phyloP scores from a whole-genome alignment of 257 asterid genomes.

The Haberlea rhodopensis region DNA sequence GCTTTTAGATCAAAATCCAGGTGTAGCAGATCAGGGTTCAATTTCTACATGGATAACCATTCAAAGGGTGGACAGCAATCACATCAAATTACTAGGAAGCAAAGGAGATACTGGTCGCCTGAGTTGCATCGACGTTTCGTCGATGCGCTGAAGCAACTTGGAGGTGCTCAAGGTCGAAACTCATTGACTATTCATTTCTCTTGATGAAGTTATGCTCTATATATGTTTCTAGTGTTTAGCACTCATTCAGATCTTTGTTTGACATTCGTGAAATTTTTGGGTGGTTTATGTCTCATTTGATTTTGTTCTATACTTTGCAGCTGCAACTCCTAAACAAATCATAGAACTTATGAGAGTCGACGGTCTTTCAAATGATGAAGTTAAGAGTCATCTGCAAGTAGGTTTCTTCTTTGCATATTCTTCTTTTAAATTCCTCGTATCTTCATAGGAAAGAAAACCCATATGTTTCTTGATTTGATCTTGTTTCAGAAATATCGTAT shows the following conservation, averaged over 20 bases:
- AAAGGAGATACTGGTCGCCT: conserved; percentile 61
- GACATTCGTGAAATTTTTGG: background rate
- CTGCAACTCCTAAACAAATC: conserved; percentile 61
- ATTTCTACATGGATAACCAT: conserved; percentile 24
- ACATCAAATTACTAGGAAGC: conserved; percentile 42
- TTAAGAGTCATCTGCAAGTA: conserved; percentile 70
- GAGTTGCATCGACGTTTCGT: conserved; percentile 53
- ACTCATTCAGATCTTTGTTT: background rate
- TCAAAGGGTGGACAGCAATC: conserved; percentile 11
- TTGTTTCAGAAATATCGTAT: conserved; percentile 74
- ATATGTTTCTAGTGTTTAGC: background rate
- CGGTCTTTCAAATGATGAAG: conserved; percentile 61
- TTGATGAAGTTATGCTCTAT: background rate
- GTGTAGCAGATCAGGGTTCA: conserved; percentile 27
- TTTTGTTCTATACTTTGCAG: conserved; percentile 29
- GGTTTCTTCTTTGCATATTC: conserved; percentile 13
- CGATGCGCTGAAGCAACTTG: conserved; percentile 50
- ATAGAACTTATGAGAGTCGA: conserved; percentile 62
- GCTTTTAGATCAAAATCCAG: conserved; percentile 26
- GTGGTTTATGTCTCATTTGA: background rate
- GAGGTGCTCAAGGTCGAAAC: conserved; percentile 55
- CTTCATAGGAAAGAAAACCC: background rate
- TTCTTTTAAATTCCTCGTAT: background rate
- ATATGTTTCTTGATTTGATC: background rate
- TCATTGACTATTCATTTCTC: background rate